phyloP scores from a whole-genome alignment of 202 grass and related monocot genomes.

The Bolboschoenoplectus hybrid region DNA sequence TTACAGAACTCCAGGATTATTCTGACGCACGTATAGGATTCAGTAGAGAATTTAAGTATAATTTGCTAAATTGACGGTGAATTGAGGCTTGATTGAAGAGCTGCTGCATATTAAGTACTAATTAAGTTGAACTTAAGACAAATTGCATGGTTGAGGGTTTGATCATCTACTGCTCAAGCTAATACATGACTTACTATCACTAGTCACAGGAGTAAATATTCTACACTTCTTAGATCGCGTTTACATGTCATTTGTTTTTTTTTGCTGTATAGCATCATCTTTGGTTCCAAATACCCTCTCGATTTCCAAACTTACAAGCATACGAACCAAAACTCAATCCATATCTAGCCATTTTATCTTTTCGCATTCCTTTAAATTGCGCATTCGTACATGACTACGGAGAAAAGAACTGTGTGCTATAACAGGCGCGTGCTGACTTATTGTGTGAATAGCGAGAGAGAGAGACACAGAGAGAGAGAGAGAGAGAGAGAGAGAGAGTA shows the following conservation, averaged over 20 bases:
- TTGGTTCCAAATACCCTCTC: not conserved
- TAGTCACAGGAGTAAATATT: not conserved
- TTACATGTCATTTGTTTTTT: not conserved
- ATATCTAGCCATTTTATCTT: not conserved
- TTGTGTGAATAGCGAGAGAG: not conserved
- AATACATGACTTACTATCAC: not conserved
- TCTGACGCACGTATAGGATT: not conserved
- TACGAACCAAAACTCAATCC: not conserved
- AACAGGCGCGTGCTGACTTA: not conserved
- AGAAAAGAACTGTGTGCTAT: not conserved
- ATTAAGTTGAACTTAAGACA: not conserved
- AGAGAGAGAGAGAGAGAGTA: not conserved
- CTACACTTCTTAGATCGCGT: not conserved
- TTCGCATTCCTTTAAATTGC: not conserved
- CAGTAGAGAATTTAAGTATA: not conserved
- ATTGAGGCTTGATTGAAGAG: not conserved
- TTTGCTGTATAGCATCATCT: not conserved
- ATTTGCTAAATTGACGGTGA: not conserved
- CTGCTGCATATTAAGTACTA: not conserved
- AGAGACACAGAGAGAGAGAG: not conserved
- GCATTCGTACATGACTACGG: not conserved
- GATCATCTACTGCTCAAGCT: not conserved
- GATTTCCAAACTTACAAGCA: not conserved
- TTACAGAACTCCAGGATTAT: not conserved
- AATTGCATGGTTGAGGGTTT: not conserved